phyloP scores from a whole-genome alignment of 83 land plant species.

The Picea mariana region DNA sequence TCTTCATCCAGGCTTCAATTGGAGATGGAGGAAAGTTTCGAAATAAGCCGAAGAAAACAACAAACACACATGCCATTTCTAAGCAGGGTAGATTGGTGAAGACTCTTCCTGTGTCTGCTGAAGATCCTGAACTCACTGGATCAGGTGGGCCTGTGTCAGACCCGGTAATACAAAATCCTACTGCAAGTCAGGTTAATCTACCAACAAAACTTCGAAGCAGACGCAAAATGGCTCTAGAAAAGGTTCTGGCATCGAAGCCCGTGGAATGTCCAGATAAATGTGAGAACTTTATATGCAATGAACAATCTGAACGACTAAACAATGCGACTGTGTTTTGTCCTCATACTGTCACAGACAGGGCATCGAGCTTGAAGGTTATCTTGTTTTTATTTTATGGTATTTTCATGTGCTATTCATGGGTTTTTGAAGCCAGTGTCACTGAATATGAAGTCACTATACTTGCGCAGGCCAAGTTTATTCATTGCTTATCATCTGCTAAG shows the following conservation, averaged over 20 bases:
- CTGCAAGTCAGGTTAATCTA: conserved; percentile 21
- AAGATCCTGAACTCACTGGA: conserved; percentile 30
- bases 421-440: conserved; percentile 8
- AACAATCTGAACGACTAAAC: conserved; percentile 7
- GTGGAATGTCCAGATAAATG: conserved; percentile 13
- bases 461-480: conserved; percentile 65
- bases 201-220: conserved; percentile 48
- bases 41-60: conserved; percentile 27
- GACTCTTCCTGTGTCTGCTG: conserved; percentile 26
- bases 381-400: not conserved
- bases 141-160: conserved; percentile 19
- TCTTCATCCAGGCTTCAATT: conserved; percentile 24
- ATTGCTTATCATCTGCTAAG: conserved; percentile 62
- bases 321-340: conserved; percentile 12
- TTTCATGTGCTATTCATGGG: not conserved
- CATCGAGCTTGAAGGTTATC: conserved; percentile 26
- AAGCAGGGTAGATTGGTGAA: conserved; percentile 32
- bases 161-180: conserved; percentile 18
- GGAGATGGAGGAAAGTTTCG: conserved; percentile 32
- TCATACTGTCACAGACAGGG: conserved; percentile 16
- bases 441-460: conserved; percentile 1
- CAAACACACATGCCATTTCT: conserved; percentile 19
- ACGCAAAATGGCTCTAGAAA: conserved; percentile 47
- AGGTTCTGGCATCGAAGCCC: conserved; percentile 21
- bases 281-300: conserved; percentile 23